Evolutionary conservation across 345 rosid species (phyloP).

Genomic region (Corchorus capsularis): DNA sequence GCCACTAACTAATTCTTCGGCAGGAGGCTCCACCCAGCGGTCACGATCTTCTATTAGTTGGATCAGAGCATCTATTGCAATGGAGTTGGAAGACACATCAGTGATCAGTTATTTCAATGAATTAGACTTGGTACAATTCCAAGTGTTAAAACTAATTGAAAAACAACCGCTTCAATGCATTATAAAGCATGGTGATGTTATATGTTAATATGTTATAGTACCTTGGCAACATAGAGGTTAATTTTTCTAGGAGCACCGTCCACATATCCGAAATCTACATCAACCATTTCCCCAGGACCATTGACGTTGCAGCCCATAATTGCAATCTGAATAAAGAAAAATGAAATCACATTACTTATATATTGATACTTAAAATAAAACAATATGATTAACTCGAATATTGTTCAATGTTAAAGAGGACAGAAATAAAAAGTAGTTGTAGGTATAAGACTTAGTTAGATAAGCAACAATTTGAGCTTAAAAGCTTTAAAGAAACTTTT

Average conservation of each 20-base stretch:
- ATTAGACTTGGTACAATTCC: neutral
- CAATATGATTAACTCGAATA: neutral
- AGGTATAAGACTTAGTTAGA: too few relatives aligned
- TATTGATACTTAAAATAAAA: neutral
- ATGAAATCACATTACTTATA: neutral
- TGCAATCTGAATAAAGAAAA: constrained; percentile 59
- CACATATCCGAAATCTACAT: constrained; percentile 95
- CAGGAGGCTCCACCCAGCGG: constrained; percentile 35
- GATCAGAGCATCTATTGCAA: constrained; percentile 88
- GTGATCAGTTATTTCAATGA: neutral
- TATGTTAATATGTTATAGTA: too few relatives aligned
- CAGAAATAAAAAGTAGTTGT: too few relatives aligned
- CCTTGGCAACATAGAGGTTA: constrained; percentile 96
- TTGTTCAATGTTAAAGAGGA: constrained; percentile 16
- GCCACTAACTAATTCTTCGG: neutral
- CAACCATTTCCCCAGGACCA: constrained; percentile 99
- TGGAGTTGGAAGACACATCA: constrained; percentile 56
- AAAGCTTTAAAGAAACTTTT: too few relatives aligned
- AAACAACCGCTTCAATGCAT: neutral
- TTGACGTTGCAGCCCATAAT: constrained; percentile 99
- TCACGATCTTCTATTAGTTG: constrained; percentile 90
- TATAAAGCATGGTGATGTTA: constrained; percentile 14
- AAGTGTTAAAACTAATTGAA: neutral
- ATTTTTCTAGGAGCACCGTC: constrained; percentile 98
- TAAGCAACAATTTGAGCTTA: too few relatives aligned